Evolutionary conservation across 139 green algal species (phyloP).

Genomic region (Tetraselmis striata): DNA sequence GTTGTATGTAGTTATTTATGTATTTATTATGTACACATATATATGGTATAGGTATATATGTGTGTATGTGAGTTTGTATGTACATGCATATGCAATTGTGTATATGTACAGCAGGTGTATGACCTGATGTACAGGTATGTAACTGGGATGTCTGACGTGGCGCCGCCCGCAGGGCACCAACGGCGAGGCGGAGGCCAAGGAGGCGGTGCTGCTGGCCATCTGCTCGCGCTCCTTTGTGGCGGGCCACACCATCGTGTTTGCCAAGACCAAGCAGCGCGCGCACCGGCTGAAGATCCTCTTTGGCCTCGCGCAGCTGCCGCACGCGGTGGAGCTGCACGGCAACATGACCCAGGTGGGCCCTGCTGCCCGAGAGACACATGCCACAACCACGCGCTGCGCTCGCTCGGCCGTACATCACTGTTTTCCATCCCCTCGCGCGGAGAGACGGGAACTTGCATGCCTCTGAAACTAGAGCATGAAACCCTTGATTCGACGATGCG

Average conservation of each 20-base stretch:
- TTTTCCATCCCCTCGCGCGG: too few relatives aligned
- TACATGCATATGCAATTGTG: background rate
- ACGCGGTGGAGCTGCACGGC: slow-evolving; percentile 87
- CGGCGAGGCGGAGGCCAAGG: slow-evolving; percentile 52
- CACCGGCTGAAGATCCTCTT: slow-evolving; percentile 94
- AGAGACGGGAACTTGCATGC: too few relatives aligned
- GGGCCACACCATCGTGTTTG: slow-evolving; percentile 85
- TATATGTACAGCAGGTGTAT: too few relatives aligned
- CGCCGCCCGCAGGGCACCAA: background rate
- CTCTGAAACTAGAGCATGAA: too few relatives aligned
- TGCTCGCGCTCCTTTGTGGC: slow-evolving; percentile 55
- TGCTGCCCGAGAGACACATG: too few relatives aligned
- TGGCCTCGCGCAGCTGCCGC: slow-evolving; percentile 70
- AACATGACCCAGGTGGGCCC: slow-evolving; percentile 71
- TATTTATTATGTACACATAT: too few relatives aligned
- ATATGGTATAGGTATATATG: background rate
- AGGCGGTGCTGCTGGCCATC: slow-evolving; percentile 83
- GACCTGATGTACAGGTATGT: too few relatives aligned
- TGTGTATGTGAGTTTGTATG: background rate
- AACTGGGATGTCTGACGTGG: too few relatives aligned
- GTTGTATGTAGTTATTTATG: background rate
- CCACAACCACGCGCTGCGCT: too few relatives aligned
- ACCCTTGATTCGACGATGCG: too few relatives aligned
- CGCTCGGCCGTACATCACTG: too few relatives aligned
- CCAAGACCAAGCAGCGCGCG: slow-evolving; percentile 77